Conservation (phyloP, 2,329 filamentous ascomycete species). For the Monilinia aucupariae region DNA sequence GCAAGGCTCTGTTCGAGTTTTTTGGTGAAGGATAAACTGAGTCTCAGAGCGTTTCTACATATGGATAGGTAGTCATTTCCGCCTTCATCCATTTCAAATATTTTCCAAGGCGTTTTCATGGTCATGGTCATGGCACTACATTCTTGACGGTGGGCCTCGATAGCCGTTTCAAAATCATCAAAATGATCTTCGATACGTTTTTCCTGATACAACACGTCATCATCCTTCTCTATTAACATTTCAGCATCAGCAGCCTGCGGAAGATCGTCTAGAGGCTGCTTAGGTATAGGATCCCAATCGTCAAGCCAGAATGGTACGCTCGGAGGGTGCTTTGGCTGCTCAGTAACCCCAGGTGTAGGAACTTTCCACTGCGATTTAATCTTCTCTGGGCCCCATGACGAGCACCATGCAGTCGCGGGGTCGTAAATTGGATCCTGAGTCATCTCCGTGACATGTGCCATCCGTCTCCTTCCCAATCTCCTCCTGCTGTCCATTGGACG, state of each 20-base stretch:
- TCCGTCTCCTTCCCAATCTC: slow-evolving; percentile 34
- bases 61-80: too few relatives aligned
- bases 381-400: slow-evolving; percentile 26
- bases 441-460: slow-evolving; percentile 31
- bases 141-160: slow-evolving; percentile 7
- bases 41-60: neutral
- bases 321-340: neutral
- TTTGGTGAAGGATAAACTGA: slow-evolving; percentile 25
- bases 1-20: slow-evolving; percentile 26
- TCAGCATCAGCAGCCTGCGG: neutral
- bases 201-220: neutral
- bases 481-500: slow-evolving; percentile 35
- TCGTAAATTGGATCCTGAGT: slow-evolving; percentile 20
- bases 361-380: slow-evolving; percentile 34
- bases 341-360: slow-evolving; percentile 24
- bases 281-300: slow-evolving; percentile 18
- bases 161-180: slow-evolving; percentile 18
- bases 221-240: neutral
- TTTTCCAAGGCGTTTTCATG: neutral
- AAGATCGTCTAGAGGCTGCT: neutral
- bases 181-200: slow-evolving; percentile 16
- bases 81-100: neutral
- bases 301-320: slow-evolving; percentile 26
- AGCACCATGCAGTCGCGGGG: slow-evolving; percentile 23
- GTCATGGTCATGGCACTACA: too few relatives aligned